These are phyloP conservation scores for Zopfochytrium polystomum DNA, from an alignment of 371 early-diverging fungal species.

Conservation along the genomic window DNA sequence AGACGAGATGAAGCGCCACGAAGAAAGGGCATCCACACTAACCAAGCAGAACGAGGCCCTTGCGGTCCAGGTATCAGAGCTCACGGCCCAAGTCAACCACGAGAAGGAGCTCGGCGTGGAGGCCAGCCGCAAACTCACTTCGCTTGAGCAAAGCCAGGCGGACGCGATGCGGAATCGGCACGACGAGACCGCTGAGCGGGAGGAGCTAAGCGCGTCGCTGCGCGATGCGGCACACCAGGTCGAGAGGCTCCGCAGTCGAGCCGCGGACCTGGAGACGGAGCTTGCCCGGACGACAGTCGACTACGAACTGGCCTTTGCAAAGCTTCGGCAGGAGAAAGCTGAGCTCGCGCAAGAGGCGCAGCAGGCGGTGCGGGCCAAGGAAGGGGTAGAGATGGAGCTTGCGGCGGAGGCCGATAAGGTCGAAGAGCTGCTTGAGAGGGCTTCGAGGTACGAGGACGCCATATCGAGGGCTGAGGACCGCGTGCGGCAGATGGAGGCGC, in stretches of 20 bases:
- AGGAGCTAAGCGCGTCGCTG: background rate
- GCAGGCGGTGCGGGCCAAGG: background rate
- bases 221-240: background rate
- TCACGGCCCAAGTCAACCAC: too few relatives aligned
- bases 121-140: too few relatives aligned
- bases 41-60: too few relatives aligned
- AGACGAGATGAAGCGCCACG: too few relatives aligned
- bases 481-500: background rate
- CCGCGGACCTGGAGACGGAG: background rate
- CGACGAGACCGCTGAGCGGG: background rate
- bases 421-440: conserved; percentile 4
- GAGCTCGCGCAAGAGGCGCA: too few relatives aligned
- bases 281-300: background rate
- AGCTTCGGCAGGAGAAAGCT: background rate
- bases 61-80: too few relatives aligned
- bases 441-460: background rate
- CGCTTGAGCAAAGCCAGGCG: background rate
- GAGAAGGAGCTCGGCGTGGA: too few relatives aligned
- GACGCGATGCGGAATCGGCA: background rate
- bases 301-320: background rate
- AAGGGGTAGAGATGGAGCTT: background rate
- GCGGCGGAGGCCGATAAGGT: background rate
- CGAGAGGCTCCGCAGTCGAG: background rate
- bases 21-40: too few relatives aligned
- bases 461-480: conserved; percentile 3